Base-by-base conservation (phyloP, 805 yeast species). In the Tetrapisispora phaffii region DNA sequence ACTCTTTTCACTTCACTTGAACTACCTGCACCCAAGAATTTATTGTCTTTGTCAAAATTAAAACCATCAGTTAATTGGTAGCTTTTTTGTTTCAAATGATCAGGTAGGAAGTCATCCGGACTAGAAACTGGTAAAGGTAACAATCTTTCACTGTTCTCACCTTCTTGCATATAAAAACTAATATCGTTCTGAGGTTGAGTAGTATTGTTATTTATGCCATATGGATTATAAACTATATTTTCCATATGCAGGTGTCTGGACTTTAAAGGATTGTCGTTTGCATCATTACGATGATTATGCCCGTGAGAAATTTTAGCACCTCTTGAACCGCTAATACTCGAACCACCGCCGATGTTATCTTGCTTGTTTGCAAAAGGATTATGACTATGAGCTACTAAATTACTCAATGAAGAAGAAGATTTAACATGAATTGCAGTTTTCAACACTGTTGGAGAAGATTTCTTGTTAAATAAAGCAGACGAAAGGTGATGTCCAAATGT, bases 1-100 rank as follows among this genome's bases (percentile, higher is more conserved):
- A 75, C 62, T 46, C 73, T 74, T 44, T 80, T 68, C 19, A 84
- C 88, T 41, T 75, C 75, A 5, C 86, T 75, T 2, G 84, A 76
- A 3, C 89, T 89, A 40, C 94, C 93, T 45, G 73, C 75, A 2
- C 89, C 93, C 42, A 84, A 60, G 39, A 72, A 74, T 44, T 73
- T 72, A 21, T 68, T 68, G 41, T 66, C 68, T 22, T 66, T 66
- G 2, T 71, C 68, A 17, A 73, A 51, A 35, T 71, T 75, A 55
- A 76, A 84, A 45, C 75, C 76, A 38, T 79, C 82, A 26, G 72
- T 68, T 47, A 85, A 62, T 36, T 71, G 70, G 3, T 70, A 63
- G 44, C 70, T 68, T 1, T 63, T 61, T 56, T 80, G 77, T 42
- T 74, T 68, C 49, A 76, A 66, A 4, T 70, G 74, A 0, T 58